Percentiles rank a stretch among this genome's conserved stretches.
phyloP scores from a whole-genome alignment of 108 stramenopile species.

The Cyclotella sp. region DNA sequence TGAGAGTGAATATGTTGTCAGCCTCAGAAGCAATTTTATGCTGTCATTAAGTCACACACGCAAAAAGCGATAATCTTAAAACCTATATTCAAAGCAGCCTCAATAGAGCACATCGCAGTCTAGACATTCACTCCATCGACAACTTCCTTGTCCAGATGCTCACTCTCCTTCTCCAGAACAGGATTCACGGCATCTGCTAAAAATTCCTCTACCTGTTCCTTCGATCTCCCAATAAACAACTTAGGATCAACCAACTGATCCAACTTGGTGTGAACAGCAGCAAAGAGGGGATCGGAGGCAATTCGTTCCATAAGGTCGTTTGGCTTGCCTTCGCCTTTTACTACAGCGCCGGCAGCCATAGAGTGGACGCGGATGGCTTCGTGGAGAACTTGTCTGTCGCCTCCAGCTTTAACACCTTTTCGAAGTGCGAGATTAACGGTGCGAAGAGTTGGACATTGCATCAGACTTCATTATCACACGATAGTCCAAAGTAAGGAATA shows the following conservation, averaged over 20 bases:
- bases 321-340: constrained; percentile 97
- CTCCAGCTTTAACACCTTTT: constrained; percentile 95
- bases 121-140: constrained; percentile 96
- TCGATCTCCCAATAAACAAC: constrained; percentile 94
- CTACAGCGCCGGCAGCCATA: constrained; percentile 97
- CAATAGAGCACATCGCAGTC: neutral
- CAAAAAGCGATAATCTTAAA: too few relatives aligned
- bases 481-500: neutral
- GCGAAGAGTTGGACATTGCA: neutral
- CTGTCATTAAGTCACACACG: too few relatives aligned
- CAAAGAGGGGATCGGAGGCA: constrained; percentile 86
- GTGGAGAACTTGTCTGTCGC: constrained; percentile 97
- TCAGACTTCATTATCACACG: neutral
- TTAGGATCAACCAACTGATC: constrained; percentile 91
- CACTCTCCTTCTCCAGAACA: constrained; percentile 82
- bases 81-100: neutral
- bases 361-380: constrained; percentile 97
- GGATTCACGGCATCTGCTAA: constrained; percentile 89
- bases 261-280: constrained; percentile 89
- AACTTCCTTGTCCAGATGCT: constrained; percentile 71
- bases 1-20: too few relatives aligned
- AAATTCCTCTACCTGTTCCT: constrained; percentile 97
- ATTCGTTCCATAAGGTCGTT: constrained; percentile 98
- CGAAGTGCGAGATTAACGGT: constrained; percentile 1
- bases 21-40: too few relatives aligned